Evolutionary conservation across 257 asterid species (phyloP), one percentile per base, ranked within the genome.

Genomic region (Petunia axillaris): DNA sequence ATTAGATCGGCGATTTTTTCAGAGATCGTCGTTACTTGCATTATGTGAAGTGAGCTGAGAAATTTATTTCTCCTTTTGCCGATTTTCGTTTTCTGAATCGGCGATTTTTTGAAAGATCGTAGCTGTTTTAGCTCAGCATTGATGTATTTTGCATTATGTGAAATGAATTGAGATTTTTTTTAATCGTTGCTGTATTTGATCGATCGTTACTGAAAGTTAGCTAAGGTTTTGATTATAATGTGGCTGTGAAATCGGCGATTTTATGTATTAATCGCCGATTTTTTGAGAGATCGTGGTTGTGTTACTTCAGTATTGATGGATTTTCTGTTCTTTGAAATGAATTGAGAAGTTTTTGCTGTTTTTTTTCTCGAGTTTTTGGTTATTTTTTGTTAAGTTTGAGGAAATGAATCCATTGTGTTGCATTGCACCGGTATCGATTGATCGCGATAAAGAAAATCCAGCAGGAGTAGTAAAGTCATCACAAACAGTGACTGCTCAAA

Each of bases 391-490:
- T 62, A 6, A 74, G 79, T 8, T 81, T 60, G 60, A 71, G 52
- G 81, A 87, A 80, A 94, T 95, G 99, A 95, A 95, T 87, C 99
- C 99, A 10, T 88, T 95, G 55, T 95, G 99, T 94, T 95, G 99
- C 99, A 95, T 95, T 93, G 99, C 99, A 78, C 98, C 99, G 59
- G 99, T 95, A 41, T 89, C 99, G 85, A 89, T 89, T 14, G 98
- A 95, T 37, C 89, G 89, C 80, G 99, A 95, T 91, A 94, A 87
- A 55, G 87, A 88, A 63, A 83, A 80, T 83, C 90, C 88, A 38
- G 67, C 82, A 39, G 25, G 25, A 25, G 92, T 90, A 52, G 90
- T 95, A 74, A 95, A 86, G 89, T 84, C 93, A 63, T 83, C 94
- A 81, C 90, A 84, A 77, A 76, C 90, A 83, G 92, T 88, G 35